These are phyloP conservation scores for Pseudocercospora cruenta DNA, from an alignment of 2,329 filamentous ascomycete genomes.

Conservation along the genomic window DNA sequence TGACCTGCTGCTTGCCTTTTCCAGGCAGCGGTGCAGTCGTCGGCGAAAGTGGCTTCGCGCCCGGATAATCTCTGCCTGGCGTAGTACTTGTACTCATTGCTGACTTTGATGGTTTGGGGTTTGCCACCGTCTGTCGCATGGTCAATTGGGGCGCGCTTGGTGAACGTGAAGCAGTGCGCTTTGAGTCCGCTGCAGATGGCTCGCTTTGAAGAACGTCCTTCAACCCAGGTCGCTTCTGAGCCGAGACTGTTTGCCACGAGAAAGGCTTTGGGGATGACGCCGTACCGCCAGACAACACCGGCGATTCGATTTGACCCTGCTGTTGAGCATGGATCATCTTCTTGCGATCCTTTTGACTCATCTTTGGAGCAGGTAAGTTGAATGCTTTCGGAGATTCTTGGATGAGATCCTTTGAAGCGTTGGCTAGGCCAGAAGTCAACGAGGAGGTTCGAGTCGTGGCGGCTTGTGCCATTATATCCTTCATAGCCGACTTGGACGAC, in stretches of 20 bases:
- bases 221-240: slow-evolving; percentile 54
- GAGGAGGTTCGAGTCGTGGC: slow-evolving; percentile 50
- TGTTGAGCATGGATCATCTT: slow-evolving; percentile 71
- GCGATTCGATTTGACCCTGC: slow-evolving; percentile 31
- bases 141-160: slow-evolving; percentile 57
- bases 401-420: slow-evolving; percentile 29
- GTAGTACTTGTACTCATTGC: slow-evolving; percentile 25
- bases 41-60: not conserved
- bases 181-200: slow-evolving; percentile 32
- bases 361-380: slow-evolving; percentile 56
- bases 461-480: slow-evolving; percentile 72
- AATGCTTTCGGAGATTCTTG: slow-evolving; percentile 29
- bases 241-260: slow-evolving; percentile 67
- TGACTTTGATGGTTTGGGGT: slow-evolving; percentile 39
- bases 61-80: slow-evolving; percentile 12
- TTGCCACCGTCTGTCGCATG: slow-evolving; percentile 63
- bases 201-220: slow-evolving; percentile 53
- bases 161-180: slow-evolving; percentile 34
- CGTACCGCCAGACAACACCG: slow-evolving; percentile 34
- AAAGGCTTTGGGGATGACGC: slow-evolving; percentile 23
- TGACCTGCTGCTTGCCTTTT: slow-evolving; percentile 7
- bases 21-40: slow-evolving; percentile 27
- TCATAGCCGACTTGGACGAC: slow-evolving; percentile 67
- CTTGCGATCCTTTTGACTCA: slow-evolving; percentile 93
- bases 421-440: slow-evolving; percentile 45